Conservation (phyloP, 2,329 filamentous ascomycete genomes). For the Trichoderma breve region DNA sequence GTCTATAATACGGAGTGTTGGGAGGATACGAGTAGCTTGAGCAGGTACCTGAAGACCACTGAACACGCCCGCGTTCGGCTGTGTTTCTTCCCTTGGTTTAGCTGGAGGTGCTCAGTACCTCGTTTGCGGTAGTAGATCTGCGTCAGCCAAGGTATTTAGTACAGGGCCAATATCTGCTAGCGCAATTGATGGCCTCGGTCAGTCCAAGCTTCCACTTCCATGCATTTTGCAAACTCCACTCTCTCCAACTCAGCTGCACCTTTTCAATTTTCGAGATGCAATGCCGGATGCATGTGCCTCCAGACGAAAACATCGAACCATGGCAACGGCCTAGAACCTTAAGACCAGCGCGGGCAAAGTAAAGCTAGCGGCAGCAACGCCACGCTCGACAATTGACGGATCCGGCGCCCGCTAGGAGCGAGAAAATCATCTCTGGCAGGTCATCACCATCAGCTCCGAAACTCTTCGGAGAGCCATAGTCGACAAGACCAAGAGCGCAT, state of each 20-base stretch:
- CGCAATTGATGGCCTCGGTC: neutral
- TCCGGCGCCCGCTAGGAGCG: neutral
- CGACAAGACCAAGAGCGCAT: neutral
- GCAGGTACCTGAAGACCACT: neutral
- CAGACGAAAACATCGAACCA: neutral
- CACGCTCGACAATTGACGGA: neutral
- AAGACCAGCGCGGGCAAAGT: neutral
- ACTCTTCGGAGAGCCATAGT: neutral
- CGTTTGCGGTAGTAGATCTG: neutral
- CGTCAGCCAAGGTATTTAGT: neutral
- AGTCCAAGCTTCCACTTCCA: neutral
- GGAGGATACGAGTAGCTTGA: too few species aligned
- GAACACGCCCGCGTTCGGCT: neutral
- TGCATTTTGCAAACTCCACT: constrained; percentile 1
- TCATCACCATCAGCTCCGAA: neutral
- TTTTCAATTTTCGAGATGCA: neutral
- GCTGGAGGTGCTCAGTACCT: neutral
- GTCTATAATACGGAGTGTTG: neutral
- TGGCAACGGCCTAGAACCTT: neutral
- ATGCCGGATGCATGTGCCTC: neutral
- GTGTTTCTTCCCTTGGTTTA: neutral
- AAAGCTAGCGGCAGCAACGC: neutral
- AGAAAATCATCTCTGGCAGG: neutral
- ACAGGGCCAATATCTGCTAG: neutral
- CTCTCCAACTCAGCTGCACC: neutral